Conservation (phyloP, 306 rosid genomes). For the Acacia crassicarpa region DNA sequence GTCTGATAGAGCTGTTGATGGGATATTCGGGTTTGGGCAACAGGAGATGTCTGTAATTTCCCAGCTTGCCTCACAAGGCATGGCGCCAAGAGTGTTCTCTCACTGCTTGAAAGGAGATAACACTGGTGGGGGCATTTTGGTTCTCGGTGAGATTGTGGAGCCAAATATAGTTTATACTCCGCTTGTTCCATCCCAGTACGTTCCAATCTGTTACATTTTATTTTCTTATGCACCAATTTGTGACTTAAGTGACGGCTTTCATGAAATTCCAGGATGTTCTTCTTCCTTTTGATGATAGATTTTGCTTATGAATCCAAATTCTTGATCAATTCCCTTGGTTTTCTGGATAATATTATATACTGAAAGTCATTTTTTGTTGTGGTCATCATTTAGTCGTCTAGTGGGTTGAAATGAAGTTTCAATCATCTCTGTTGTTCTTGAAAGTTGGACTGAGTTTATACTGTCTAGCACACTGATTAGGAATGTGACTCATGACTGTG, state of each 20-base stretch:
- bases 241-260: not conserved
- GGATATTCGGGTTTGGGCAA: constrained; percentile 96
- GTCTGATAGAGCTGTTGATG: constrained; percentile 89
- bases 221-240: not conserved
- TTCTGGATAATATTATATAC: not conserved
- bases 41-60: constrained; percentile 83
- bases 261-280: not conserved
- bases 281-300: not conserved
- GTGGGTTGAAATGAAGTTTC: constrained; percentile 1
- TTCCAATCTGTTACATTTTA: constrained; percentile 25
- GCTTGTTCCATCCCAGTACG: constrained; percentile 91
- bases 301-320: not conserved
- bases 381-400: constrained; percentile 7
- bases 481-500: constrained; percentile 14
- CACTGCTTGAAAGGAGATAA: constrained; percentile 94
- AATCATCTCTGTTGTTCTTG: constrained; percentile 8
- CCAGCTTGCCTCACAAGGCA: constrained; percentile 85
- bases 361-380: constrained; percentile 1
- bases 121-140: constrained; percentile 90
- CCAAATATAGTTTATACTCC: constrained; percentile 85
- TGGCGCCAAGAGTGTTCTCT: constrained; percentile 83
- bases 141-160: constrained; percentile 88
- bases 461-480: constrained; percentile 12
- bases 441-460: not conserved
- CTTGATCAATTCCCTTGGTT: not conserved